Evolutionary conservation across 306 rosid species (phyloP).

Genomic region (Castanea sativa): DNA sequence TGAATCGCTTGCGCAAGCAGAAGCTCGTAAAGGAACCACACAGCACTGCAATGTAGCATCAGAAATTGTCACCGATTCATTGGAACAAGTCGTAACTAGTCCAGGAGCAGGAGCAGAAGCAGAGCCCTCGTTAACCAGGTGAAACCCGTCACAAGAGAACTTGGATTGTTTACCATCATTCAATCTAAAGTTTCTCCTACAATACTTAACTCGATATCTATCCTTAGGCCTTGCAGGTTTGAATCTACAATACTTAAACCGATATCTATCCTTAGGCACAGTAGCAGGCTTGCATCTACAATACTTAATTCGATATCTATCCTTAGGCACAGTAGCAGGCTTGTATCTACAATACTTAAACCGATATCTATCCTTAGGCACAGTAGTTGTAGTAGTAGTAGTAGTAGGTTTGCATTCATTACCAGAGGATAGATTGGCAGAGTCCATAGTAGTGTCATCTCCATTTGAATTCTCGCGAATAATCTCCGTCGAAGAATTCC

Average conservation of each 20-base stretch:
- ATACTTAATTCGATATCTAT: constrained; percentile 45
- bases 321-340: constrained; percentile 6
- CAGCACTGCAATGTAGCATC: constrained; percentile 19
- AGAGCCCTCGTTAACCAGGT: constrained; percentile 14
- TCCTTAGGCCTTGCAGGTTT: constrained; percentile 18
- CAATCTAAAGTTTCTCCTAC: constrained; percentile 36
- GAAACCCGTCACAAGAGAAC: neutral
- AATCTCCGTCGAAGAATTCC: constrained; percentile 24
- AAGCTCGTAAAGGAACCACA: constrained; percentile 21
- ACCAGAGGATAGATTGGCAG: constrained; percentile 22
- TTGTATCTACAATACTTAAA: neutral
- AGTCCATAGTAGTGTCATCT: constrained; percentile 34
- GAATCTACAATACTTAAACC: neutral
- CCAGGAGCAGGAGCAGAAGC: constrained; percentile 15
- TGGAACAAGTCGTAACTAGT: constrained; percentile 12
- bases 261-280: too few species aligned
- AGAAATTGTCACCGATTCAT: constrained; percentile 18
- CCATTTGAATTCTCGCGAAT: constrained; percentile 11
- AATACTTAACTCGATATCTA: constrained; percentile 47
- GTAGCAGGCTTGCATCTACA: constrained; percentile 12
- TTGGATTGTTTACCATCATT: constrained; percentile 7
- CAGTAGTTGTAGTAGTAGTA: too few species aligned
- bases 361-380: too few species aligned
- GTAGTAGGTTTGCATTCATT: too few species aligned
- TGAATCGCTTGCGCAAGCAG: constrained; percentile 21